phyloP scores from a whole-genome alignment of 2,329 filamentous ascomycete genomes.

The Fusarium algeriense region DNA sequence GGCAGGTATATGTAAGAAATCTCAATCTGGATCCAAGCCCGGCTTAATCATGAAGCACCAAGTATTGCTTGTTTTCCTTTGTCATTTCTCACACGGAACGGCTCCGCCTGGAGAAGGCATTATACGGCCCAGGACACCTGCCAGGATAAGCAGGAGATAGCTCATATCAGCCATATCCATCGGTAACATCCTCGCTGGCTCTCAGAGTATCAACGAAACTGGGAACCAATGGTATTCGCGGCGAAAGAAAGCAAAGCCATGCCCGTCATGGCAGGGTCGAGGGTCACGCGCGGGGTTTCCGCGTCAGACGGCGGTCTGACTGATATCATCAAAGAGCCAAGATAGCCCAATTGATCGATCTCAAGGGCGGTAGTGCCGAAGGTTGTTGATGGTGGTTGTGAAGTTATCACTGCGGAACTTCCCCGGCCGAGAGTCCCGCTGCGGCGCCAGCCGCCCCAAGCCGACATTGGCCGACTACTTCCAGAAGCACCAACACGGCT shows the following conservation, averaged over 20 bases:
- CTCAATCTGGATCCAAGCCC: conserved; percentile 24
- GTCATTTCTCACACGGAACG: conserved; percentile 43
- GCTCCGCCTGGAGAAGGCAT: conserved; percentile 45
- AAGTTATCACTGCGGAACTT: conserved; percentile 47
- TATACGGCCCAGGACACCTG: conserved; percentile 43
- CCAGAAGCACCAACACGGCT: conserved; percentile 27
- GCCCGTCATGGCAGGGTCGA: conserved; percentile 35
- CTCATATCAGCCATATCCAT: conserved; percentile 19
- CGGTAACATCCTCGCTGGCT: conserved; percentile 31
- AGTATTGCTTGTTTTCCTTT: conserved; percentile 22
- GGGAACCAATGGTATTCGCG: conserved; percentile 38
- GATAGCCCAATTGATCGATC: conserved; percentile 29
- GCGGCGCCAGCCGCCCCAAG: conserved; percentile 56
- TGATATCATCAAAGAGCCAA: conserved; percentile 46
- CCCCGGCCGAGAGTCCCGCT: conserved; percentile 45
- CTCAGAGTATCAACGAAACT: conserved; percentile 19
- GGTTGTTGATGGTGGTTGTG: conserved; percentile 35
- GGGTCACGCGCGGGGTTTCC: conserved; percentile 44
- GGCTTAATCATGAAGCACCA: conserved; percentile 41
- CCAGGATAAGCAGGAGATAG: conserved; percentile 28
- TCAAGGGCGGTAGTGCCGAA: conserved; percentile 44
- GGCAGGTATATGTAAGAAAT: conserved; percentile 44
- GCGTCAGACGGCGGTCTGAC: conserved; percentile 41
- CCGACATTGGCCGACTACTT: conserved; percentile 55
- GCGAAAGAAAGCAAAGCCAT: conserved; percentile 40